Evolutionary conservation across 2,329 filamentous ascomycete genomes (phyloP).

Genomic region (Talaromyces pinophilus): DNA sequence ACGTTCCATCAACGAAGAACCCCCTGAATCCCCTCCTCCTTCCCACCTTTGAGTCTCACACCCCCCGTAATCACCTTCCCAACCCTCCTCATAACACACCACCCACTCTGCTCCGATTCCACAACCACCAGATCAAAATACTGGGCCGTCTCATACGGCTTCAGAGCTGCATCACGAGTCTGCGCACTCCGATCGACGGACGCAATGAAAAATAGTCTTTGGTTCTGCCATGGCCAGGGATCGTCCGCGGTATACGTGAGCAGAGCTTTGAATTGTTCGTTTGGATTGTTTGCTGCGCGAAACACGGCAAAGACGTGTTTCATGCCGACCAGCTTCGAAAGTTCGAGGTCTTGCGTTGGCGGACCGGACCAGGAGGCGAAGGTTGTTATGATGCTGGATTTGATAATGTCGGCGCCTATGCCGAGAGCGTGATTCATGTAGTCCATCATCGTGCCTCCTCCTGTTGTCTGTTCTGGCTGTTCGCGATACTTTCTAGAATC

Average conservation of each 20-base stretch:
- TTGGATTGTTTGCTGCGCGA: not conserved
- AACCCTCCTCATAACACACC: not conserved
- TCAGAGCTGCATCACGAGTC: not conserved
- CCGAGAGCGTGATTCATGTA: not conserved
- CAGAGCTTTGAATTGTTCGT: not conserved
- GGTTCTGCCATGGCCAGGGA: not conserved
- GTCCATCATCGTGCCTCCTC: not conserved
- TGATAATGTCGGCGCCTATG: not conserved
- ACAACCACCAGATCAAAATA: constrained; percentile 1
- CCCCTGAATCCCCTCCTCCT: not conserved
- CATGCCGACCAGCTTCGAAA: not conserved
- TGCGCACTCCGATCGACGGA: not conserved
- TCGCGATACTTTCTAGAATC: not conserved
- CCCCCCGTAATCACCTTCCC: not conserved
- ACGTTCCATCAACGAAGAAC: not conserved
- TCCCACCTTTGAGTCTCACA: not conserved
- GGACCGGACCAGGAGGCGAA: not conserved
- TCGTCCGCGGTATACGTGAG: not conserved
- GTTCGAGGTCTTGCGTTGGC: not conserved
- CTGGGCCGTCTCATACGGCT: not conserved
- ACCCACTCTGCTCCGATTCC: not conserved
- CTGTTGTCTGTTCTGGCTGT: not conserved
- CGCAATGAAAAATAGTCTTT: not conserved
- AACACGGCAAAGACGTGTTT: constrained; percentile 1
- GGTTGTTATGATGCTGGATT: not conserved